Base-by-base conservation (phyloP, 495 filamentous ascomycete species). In the Entonaema liquescens region DNA sequence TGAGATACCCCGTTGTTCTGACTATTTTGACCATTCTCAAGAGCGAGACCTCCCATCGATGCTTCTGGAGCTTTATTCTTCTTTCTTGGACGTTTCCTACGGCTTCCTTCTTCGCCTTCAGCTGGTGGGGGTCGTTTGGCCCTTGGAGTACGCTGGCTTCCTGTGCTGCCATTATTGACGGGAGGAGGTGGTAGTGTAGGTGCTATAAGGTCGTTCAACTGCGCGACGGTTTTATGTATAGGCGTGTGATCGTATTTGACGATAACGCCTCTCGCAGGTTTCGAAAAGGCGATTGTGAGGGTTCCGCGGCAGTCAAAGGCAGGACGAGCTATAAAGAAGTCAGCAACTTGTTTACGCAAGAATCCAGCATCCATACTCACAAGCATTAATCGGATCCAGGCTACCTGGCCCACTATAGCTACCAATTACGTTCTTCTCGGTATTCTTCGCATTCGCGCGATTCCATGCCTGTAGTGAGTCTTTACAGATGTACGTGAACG, bases 261-360 rank as follows among this genome's bases (percentile, higher is more conserved):
- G 35, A 81, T 72, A 23, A 84, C 80, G 26, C 67, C 70, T 52
- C 78, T 78, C 6, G 72, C 73, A 0, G 74, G 76, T 61, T 76
- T 83, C 26, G 77, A 69, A 60, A 85, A 85, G 4, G 78, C 72
- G 38, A 85, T 81, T 15, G 68, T 78, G 9, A 85, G 63, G 1
- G 76, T 79, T 15, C 83, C 83, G 25, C 83, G 79, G 59, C 83
- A 85, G 58, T 85, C 83, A 56, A 85, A 85, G 0, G 83, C 83
- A 33, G 83, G 83, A 26, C 83, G 83, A 55, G 77, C 82, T 84
- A 50, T 15, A 19, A 19, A 23, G 31, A 64, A 17, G 61, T 80
- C 35, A 81, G 71, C 12, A 58, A 62, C 5, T 50, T 42, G 38
- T 13, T 12, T 13, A 3, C 61, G 25, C 17, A 23, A 12, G 4